Evolutionary conservation across 352 stramenopile genomes (phyloP).

Genomic region (Globisporangium iwayamae): DNA sequence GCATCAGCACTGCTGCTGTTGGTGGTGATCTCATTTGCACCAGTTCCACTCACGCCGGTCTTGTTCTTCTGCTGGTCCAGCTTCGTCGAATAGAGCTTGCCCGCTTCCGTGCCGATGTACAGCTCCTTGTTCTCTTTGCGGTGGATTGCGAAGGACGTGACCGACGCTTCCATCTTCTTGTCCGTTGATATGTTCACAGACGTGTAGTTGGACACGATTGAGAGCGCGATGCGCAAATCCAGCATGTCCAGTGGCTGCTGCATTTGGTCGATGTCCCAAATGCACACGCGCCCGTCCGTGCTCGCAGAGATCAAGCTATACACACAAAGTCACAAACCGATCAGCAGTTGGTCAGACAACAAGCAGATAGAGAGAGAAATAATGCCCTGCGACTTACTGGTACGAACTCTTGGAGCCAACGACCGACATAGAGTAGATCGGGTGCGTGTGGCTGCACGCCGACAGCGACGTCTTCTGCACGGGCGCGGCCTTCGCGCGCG

Average conservation of each 20-base stretch:
- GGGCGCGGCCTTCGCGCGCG: constrained; percentile 69
- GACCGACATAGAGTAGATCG: constrained; percentile 84
- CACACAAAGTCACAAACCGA: neutral
- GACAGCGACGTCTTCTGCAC: constrained; percentile 85
- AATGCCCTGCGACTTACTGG: constrained; percentile 40
- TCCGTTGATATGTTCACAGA: constrained; percentile 56
- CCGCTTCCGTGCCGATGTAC: constrained; percentile 81
- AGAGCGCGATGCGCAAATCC: constrained; percentile 77
- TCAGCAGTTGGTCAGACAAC: neutral
- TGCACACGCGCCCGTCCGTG: constrained; percentile 81
- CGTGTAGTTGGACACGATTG: constrained; percentile 72
- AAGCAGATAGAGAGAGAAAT: neutral
- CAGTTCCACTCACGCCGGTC: constrained; percentile 14
- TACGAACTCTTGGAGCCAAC: constrained; percentile 80
- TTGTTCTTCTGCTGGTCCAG: constrained; percentile 78
- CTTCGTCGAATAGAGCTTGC: constrained; percentile 74
- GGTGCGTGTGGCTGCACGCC: constrained; percentile 79
- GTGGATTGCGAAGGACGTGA: constrained; percentile 80
- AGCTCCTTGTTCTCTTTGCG: constrained; percentile 82
- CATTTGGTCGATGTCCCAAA: constrained; percentile 85
- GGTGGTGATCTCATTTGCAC: constrained; percentile 18
- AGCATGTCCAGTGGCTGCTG: constrained; percentile 83
- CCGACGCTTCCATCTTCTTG: constrained; percentile 85
- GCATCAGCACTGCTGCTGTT: constrained; percentile 7
- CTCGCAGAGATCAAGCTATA: constrained; percentile 78